Conservation (phyloP, 176 grass and related monocot genomes). For the Paspalum vaginatum region DNA sequence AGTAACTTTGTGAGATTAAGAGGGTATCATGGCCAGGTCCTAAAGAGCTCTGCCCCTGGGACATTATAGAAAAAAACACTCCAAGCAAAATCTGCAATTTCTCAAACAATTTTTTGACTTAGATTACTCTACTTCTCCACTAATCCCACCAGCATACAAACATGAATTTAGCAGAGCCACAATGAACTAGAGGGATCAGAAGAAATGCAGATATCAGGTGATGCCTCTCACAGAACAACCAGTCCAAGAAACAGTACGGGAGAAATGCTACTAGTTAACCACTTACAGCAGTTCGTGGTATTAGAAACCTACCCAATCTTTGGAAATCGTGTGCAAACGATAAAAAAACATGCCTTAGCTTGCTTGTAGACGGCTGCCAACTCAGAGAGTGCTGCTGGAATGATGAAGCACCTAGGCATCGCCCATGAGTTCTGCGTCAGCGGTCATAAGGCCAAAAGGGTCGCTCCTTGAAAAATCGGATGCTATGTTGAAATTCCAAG, state of each 20-base stretch:
- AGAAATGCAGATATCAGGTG: conserved; percentile 2
- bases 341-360: background rate
- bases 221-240: background rate
- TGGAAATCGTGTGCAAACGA: background rate
- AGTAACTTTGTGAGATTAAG: no score
- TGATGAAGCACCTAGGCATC: background rate
- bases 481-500: background rate
- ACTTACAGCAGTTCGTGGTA: conserved; percentile 1
- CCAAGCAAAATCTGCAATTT: no score
- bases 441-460: background rate
- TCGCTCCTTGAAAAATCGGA: background rate
- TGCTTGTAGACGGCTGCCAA: background rate
- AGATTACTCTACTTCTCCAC: no score
- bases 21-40: no score
- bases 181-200: background rate
- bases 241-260: background rate
- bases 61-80: no score
- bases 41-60: no score
- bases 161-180: no score
- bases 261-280: background rate
- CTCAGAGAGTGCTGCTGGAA: background rate
- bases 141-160: no score
- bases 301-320: background rate
- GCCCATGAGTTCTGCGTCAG: background rate
- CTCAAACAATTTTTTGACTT: no score